Conservation (phyloP, 345 rosid genomes). For the Bretschneidera sinensis region DNA sequence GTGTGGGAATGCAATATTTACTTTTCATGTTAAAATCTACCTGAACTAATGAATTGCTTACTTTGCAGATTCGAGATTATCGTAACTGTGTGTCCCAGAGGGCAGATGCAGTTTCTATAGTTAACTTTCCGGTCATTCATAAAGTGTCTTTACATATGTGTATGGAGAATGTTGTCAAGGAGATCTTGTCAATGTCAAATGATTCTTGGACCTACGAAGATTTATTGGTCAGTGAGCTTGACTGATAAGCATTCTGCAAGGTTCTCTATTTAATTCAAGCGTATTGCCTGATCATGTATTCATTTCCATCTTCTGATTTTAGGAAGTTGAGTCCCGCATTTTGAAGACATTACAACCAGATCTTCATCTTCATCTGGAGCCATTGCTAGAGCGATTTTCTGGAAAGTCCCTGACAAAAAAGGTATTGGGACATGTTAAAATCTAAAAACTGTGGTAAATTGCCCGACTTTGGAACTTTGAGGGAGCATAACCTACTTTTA, state of each 20-base stretch:
- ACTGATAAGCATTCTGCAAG: conserved; percentile 2
- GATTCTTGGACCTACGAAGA: conserved; percentile 30
- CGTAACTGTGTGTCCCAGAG: conserved; percentile 15
- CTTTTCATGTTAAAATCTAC: not conserved
- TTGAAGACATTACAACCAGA: conserved; percentile 32
- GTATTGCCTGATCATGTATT: not conserved
- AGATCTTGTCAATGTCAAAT: conserved; percentile 19
- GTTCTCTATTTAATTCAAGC: not conserved
- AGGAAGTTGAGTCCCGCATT: conserved; percentile 30
- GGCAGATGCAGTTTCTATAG: not conserved
- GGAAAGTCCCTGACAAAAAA: conserved; percentile 10
- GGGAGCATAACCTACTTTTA: not conserved
- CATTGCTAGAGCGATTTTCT: conserved; percentile 3
- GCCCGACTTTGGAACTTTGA: not conserved
- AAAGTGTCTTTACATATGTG: conserved; percentile 24
- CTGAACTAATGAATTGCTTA: not conserved
- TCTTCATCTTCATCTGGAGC: conserved; percentile 22
- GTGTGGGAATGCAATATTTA: no score
- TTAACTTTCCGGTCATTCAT: conserved; percentile 18
- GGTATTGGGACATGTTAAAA: conserved; percentile 13
- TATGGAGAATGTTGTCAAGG: conserved; percentile 32
- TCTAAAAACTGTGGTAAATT: not conserved
- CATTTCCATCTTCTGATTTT: conserved; percentile 6
- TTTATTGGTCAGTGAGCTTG: conserved; percentile 18
- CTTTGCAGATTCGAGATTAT: conserved; percentile 27